phyloP scores from a whole-genome alignment of 2,329 filamentous ascomycete genomes.

The Hymenoscyphus salicellus region DNA sequence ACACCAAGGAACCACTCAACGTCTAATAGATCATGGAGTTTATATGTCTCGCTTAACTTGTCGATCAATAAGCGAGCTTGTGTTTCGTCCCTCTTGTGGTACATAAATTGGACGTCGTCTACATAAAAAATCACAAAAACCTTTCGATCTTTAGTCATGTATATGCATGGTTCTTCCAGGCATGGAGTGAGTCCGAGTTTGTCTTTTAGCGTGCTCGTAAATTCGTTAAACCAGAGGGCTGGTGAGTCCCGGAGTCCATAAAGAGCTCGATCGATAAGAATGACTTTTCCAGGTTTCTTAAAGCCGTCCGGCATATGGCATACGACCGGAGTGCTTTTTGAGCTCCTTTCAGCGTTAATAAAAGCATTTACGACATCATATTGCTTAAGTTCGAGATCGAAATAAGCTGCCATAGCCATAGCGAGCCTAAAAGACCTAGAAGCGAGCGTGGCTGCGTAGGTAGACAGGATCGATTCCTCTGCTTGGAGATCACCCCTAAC shows the following conservation, averaged over 20 bases:
- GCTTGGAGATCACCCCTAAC: too few relatives aligned
- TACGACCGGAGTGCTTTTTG: too few relatives aligned
- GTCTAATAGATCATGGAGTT: not conserved
- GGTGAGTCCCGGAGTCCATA: not conserved
- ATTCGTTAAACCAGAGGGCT: not conserved
- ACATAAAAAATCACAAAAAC: not conserved
- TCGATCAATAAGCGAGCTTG: not conserved
- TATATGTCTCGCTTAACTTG: not conserved
- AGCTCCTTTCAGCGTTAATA: too few relatives aligned
- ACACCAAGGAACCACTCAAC: not conserved
- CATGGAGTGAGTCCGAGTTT: not conserved
- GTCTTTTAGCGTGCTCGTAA: not conserved
- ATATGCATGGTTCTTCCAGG: not conserved
- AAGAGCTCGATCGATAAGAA: not conserved
- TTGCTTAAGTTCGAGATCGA: too few relatives aligned
- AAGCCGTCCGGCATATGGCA: too few relatives aligned
- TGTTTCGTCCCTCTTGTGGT: not conserved
- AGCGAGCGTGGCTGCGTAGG: too few relatives aligned
- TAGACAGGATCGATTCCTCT: too few relatives aligned
- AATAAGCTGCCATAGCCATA: too few relatives aligned
- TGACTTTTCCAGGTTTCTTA: not conserved
- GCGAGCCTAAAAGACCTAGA: too few relatives aligned
- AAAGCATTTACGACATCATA: too few relatives aligned
- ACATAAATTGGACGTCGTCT: not conserved
- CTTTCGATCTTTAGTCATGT: not conserved